Evolutionary conservation across 208 protist species (phyloP).

Genomic region (Polymyxa betae): DNA sequence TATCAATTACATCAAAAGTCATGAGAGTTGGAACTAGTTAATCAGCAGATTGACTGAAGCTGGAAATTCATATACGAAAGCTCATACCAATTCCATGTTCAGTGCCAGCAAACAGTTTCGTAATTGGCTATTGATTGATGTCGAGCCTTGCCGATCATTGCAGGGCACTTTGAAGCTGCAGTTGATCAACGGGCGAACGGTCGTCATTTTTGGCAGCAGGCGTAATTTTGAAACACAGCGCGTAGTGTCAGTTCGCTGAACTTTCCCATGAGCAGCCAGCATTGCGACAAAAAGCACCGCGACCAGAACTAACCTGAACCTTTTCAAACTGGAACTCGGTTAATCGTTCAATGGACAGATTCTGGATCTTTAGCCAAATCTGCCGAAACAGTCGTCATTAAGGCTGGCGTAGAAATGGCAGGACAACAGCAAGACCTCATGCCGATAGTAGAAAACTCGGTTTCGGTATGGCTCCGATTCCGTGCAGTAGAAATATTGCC

Average conservation of each 20-base stretch:
- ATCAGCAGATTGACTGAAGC: no score
- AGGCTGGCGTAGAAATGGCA: no score
- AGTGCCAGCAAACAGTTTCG: background rate
- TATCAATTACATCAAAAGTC: background rate
- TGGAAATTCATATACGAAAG: no score
- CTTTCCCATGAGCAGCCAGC: no score
- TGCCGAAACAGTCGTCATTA: no score
- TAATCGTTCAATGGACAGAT: no score
- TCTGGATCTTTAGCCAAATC: no score
- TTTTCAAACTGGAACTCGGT: no score
- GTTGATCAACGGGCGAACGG: slow-evolving; percentile 9
- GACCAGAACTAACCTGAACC: no score
- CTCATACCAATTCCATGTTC: background rate
- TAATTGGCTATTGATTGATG: background rate
- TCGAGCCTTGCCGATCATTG: background rate
- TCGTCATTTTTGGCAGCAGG: background rate
- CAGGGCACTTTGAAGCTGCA: background rate
- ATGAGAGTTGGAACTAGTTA: background rate
- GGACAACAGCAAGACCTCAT: background rate
- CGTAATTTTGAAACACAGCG: background rate
- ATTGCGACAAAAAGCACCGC: no score
- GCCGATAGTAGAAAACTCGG: slow-evolving; percentile 10
- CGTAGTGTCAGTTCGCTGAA: background rate
- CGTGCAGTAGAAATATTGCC: background rate
- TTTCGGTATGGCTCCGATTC: slow-evolving; percentile 33